Evolutionary conservation across 2,329 filamentous ascomycete genomes (phyloP), one percentile per base, ranked within the genome.

Genomic region (Xenoacremonium recifei): DNA sequence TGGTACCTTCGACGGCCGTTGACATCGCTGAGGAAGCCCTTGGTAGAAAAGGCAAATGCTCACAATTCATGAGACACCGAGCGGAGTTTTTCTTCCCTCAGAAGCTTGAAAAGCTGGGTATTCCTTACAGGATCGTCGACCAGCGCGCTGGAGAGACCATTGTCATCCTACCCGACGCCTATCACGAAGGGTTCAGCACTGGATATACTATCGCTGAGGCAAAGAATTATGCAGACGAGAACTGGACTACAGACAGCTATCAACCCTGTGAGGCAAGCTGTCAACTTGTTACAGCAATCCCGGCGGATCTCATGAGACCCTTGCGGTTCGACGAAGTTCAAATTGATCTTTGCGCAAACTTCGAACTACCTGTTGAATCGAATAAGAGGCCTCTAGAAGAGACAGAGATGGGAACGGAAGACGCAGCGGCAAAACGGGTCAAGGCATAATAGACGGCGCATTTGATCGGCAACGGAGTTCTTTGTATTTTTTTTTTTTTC

Each of bases 181-280:
- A 68, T 36, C 65, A 68, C 40, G 63, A 68, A 44, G 65, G 65
- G 3, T 68, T 68, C 44, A 68, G 65, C 50, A 67, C 65, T n/a
- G 65, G 65, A 0, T 68, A 68, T 39, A 68, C 65, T 27, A 60
- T 68, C 34, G 65, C 65, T 4, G 65, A 68, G 42, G 65, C 65
- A 27, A 68, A 67, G 44, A 68, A 68, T 37, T 68, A 68, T 37
- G 65, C 65, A 16, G 65, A 67, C 25, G 45, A 49, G 10, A 51
- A 49, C n/a, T 68, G 65, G 65, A 62, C 51, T 7, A 60, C 60
- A 5, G 59, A 60, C 21, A 59, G 54, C 3, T 68, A 68, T 38
- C 60, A 65, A 40, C 59, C 65, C 10, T 68, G 65, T 21, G 49
- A 64, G 19, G 40, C 32, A 16, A 59, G 51, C 17, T 68, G 65